Evolutionary conservation across 441 rosid genomes (phyloP).

Genomic region (Biscutella laevigata): DNA sequence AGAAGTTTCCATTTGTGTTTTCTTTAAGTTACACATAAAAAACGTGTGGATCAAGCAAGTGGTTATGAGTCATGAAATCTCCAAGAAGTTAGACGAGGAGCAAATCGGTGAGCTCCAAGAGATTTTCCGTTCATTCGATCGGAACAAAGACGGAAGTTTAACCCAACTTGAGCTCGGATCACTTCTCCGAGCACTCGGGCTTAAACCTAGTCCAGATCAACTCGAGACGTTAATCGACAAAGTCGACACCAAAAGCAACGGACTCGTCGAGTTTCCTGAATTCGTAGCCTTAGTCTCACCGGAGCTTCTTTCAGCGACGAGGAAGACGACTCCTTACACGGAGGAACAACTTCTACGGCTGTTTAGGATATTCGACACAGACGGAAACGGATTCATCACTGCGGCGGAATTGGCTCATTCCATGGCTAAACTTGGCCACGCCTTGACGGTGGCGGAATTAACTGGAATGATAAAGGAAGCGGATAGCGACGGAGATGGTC

Average conservation of each 20-base stretch:
- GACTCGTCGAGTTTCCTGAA: constrained; percentile 73
- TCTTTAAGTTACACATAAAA: neutral
- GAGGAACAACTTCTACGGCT: constrained; percentile 64
- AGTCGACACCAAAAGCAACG: constrained; percentile 70
- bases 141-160: constrained; percentile 73
- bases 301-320: constrained; percentile 44
- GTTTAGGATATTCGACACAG: constrained; percentile 72
- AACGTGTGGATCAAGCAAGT: constrained; percentile 11
- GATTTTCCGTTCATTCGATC: constrained; percentile 69
- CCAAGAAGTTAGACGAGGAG: constrained; percentile 54
- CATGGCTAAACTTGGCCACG: constrained; percentile 81
- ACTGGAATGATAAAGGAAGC: constrained; percentile 89
- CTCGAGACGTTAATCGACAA: constrained; percentile 51
- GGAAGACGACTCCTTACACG: constrained; percentile 47
- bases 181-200: constrained; percentile 56
- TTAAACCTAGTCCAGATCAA: constrained; percentile 66
- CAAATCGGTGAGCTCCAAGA: constrained; percentile 65
- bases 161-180: constrained; percentile 81
- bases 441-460: constrained; percentile 68
- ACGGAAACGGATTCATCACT: constrained; percentile 72
- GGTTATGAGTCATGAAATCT: constrained; percentile 44
- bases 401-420: constrained; percentile 83
- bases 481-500: constrained; percentile 79
- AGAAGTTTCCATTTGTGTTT: neutral
- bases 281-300: constrained; percentile 67